A percentile compares a stretch with the other conserved stretches of the same genome.
These are phyloP conservation scores for Kodamaea ohmeri DNA, from an alignment of 1,139 yeast species.

Conservation along the genomic window DNA sequence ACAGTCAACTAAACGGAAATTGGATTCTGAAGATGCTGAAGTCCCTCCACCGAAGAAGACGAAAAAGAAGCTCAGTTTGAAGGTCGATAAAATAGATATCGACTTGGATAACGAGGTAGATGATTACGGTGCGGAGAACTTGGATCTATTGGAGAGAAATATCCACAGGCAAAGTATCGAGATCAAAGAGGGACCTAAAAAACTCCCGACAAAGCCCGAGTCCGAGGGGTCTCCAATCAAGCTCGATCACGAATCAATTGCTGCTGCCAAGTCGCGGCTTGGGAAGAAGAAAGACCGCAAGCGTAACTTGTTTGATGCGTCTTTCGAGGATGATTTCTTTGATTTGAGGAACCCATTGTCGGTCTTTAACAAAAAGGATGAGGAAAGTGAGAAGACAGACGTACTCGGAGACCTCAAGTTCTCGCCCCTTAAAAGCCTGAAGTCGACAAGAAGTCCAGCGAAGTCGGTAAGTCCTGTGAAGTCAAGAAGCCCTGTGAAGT, in stretches of 20 bases:
- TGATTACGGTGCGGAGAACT: conserved; percentile 36
- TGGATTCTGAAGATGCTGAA: conserved; percentile 4
- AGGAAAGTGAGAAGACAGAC: neutral
- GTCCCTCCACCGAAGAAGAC: conserved; percentile 5
- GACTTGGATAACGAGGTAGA: conserved; percentile 30
- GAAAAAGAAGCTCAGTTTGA: conserved; percentile 18
- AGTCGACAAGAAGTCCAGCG: neutral
- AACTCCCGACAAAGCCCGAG: neutral
- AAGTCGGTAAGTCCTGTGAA: too few species aligned
- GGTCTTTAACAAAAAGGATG: neutral
- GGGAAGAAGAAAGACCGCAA: conserved; percentile 7
- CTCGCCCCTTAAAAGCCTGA: neutral
- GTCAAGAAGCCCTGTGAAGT: neutral
- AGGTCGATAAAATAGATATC: conserved; percentile 8
- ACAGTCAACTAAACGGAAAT: too few species aligned
- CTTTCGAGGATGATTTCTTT: conserved; percentile 17
- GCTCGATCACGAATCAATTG: conserved; percentile 9
- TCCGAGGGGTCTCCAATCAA: conserved; percentile 14
- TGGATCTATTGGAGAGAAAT: conserved; percentile 26
- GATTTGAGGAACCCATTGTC: conserved; percentile 7
- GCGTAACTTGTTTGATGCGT: conserved; percentile 17
- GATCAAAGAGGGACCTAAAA: neutral
- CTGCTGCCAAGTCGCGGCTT: conserved; percentile 8
- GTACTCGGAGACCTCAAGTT: neutral
- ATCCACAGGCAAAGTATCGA: conserved; percentile 10